Base-by-base conservation (phyloP, 148 eudicot genomes). In the Diospyros lotus region DNA sequence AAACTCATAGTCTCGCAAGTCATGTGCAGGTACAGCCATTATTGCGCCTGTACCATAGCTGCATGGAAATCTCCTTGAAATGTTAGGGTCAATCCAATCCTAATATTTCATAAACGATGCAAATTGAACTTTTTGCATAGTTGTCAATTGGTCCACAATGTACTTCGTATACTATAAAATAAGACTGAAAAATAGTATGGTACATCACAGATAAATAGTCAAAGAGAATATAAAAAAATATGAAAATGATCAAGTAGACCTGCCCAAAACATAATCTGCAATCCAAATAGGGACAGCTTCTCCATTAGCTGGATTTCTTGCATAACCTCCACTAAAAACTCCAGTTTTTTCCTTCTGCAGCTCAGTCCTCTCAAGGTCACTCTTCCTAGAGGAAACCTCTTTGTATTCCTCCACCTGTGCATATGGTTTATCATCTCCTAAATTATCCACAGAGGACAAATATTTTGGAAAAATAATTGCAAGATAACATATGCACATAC, bases 11-110 rank as follows among this genome's bases (percentile, higher is more conserved):
- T 95, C 98, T 60, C 98, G 93, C 38, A 84, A 65, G 74, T 95
- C 98, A 82, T 95, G 98, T 45, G 96, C 98, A 78, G 98, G 98
- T 72, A 95, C 98, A 75, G 98, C 98, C 98, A 95, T 95, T 80
- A 95, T 92, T 79, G 97, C 98, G 72, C 98, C 98, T 12, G 98
- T 92, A 68, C 97, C 98, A 80, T 95, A 95, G 86, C 98, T 95
- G 86, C 80, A 81, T 4, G 55, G 86, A 11, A 70, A 66, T 10
- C 72, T 51, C 48, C n/a, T 53, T 73, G 40, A 5, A 40, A 17
- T 68, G 42, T 71, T 64, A 58, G 14, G 55, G 58, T 75, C 54
- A 71, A 5, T 11, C 13, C 45, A 53, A 48, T 8, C 79, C 50
- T 12, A 41, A 66, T 11, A 44, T 67, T 39, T 12, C 46, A 3